Evolutionary conservation across 768 basidiomycete species (phyloP).

Genomic region (Cystofilobasidium capitatum): DNA sequence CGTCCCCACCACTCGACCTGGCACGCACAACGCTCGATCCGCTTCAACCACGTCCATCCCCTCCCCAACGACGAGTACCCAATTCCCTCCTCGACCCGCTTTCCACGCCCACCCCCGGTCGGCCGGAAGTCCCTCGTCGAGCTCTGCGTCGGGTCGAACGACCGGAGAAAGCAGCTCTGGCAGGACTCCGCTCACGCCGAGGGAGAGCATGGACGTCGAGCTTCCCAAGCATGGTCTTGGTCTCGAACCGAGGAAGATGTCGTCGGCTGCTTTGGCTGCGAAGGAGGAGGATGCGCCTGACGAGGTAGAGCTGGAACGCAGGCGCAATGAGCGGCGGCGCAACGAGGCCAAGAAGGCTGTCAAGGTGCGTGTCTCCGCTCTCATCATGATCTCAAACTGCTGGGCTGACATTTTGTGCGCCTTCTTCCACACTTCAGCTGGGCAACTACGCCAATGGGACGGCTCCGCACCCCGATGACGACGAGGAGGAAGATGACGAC

Average conservation of each 20-base stretch:
- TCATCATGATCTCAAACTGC: background rate
- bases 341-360: slow-evolving; percentile 25
- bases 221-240: background rate
- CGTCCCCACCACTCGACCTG: background rate
- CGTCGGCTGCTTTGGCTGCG: background rate
- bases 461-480: slow-evolving; percentile 1
- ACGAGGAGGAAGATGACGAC: slow-evolving; percentile 9
- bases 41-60: background rate
- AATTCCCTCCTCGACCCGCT: slow-evolving; percentile 2
- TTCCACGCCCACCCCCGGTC: background rate
- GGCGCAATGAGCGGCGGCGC: slow-evolving; percentile 22
- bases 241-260: background rate
- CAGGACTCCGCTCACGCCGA: slow-evolving; percentile 16
- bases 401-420: background rate
- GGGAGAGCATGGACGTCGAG: slow-evolving; percentile 10
- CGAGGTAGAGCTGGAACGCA: slow-evolving; percentile 14
- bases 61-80: background rate
- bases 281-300: slow-evolving; percentile 1
- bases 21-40: background rate
- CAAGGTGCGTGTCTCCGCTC: slow-evolving; percentile 16
- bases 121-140: background rate
- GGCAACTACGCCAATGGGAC: slow-evolving; percentile 23
- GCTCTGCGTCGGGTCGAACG: background rate
- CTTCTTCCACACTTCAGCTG: slow-evolving; percentile 1
- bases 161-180: slow-evolving; percentile 22